Evolutionary conservation across 2,329 filamentous ascomycete species (phyloP), one percentile per base, ranked within the genome.

Genomic region (Xylaria multiplex): DNA sequence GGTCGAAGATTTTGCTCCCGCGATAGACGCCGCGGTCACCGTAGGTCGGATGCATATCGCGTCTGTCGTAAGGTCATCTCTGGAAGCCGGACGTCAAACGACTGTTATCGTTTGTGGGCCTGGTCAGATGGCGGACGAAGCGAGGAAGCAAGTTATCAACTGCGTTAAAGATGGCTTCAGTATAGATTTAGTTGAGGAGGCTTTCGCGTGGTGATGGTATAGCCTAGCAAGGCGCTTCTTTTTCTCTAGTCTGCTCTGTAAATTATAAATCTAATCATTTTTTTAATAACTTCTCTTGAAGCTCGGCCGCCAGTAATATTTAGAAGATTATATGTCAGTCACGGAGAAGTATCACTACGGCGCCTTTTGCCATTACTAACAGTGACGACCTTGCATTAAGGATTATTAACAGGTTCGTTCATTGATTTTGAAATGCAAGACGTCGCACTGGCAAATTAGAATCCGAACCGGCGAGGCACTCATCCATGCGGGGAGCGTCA

Each of bases 71-170:
- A 68, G 54, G 60, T 70, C 68, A 11, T 54, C 14, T 60, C 32
- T 71, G 3, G 67, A 68, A 30, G 49, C 48, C 1, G 66, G 61
- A 24, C 72, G 66, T 16, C 72, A 72, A 19, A 74, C 70, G 1
- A 70, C 72, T 0, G 71, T 76, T 1, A 22, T 76, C 1, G 70
- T 74, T 1, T 75, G 74, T 27, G 74, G 74, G 0, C 74, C 74
- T 1, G 70, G 66, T 7, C 66, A 60, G 3, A 75, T 76, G 74
- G 73, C 73, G 0, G 74, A 76, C 30, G 74, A 75, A 32, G 72
- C 70, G 2, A 62, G 71, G 46, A 65, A 32, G n/a, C 59, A 71
- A 54, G 68, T 72, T 24, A 62, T 71, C 3, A n/a, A 45, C 46
- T 68, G 71, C 66, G 60, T 72, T 32, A 66, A 67, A 64, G 67